Evolutionary conservation across 352 stramenopile species (phyloP).

Genomic region (Globisporangium acanthophoron): DNA sequence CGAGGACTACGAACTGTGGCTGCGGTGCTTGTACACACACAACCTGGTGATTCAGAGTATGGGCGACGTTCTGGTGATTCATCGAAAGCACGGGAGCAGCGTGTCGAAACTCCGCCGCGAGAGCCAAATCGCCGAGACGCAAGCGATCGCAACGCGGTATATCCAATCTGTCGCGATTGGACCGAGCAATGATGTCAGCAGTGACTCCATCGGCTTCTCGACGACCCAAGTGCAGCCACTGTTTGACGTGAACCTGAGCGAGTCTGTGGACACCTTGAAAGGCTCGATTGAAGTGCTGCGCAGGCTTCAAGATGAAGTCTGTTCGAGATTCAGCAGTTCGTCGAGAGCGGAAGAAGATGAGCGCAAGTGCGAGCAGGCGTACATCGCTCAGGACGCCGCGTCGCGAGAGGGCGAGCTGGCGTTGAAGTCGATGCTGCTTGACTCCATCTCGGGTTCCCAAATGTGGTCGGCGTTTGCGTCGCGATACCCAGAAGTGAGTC

Average conservation of each 20-base stretch:
- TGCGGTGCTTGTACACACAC: conserved; percentile 39
- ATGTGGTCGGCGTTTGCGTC: conserved; percentile 27
- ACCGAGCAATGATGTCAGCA: background rate
- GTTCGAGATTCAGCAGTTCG: background rate
- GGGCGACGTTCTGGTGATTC: conserved; percentile 45
- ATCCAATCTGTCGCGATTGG: conserved; percentile 2
- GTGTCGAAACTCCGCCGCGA: conserved; percentile 14
- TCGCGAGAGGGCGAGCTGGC: conserved; percentile 32
- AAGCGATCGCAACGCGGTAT: conserved; percentile 15
- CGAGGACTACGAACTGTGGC: conserved; percentile 85
- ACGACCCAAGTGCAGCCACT: conserved; percentile 1
- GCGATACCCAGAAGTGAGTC: conserved; percentile 25
- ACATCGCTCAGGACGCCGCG: conserved; percentile 24
- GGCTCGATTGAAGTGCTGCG: conserved; percentile 19
- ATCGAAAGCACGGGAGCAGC: conserved; percentile 32
- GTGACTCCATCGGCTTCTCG: background rate
- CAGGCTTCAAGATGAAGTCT: conserved; percentile 18
- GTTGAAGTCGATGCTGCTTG: conserved; percentile 28
- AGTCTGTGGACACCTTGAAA: conserved; percentile 17
- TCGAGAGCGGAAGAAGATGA: conserved; percentile 3
- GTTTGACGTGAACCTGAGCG: conserved; percentile 6
- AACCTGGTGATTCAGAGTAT: conserved; percentile 42
- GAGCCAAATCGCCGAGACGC: conserved; percentile 38
- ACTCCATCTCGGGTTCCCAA: conserved; percentile 17
- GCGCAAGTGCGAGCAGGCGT: conserved; percentile 18